Percentiles rank a stretch among this genome's conserved stretches.
These are phyloP conservation scores for Nicotiana noctiflora DNA, from an alignment of 257 asterid genomes.

Conservation along the genomic window DNA sequence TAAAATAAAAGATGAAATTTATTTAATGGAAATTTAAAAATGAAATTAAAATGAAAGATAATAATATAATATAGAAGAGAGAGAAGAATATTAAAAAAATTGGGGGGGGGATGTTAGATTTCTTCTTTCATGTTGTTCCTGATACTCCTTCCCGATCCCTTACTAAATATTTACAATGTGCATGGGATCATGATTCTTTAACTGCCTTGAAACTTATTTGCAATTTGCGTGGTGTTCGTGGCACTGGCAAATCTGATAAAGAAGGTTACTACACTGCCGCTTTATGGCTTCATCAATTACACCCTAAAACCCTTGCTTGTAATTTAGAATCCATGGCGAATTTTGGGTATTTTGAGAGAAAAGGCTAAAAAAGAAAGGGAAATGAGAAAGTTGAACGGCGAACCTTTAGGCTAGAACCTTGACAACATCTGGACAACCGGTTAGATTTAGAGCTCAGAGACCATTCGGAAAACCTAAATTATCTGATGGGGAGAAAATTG, in stretches of 20 bases:
- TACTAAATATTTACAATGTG: constrained; percentile 1
- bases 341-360: constrained; percentile 39
- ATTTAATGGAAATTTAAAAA: no score
- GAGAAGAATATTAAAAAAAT: no score
- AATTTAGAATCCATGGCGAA: constrained; percentile 28
- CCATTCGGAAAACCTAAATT: no score
- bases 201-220: constrained; percentile 42
- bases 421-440: no score
- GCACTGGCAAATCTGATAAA: constrained; percentile 61
- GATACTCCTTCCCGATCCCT: constrained; percentile 29
- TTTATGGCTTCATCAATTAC: constrained; percentile 24
- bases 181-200: constrained; percentile 42
- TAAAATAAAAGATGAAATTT: no score
- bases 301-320: constrained; percentile 43
- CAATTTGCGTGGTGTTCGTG: constrained; percentile 39
- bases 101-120: no score
- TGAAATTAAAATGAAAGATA: no score
- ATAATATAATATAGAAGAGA: no score
- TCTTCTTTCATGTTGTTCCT: constrained; percentile 62
- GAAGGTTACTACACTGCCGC: constrained; percentile 35
- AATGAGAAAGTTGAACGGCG: no score
- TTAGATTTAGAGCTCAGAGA: no score
- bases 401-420: no score
- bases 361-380: neutral
- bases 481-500: neutral